Percentiles rank a stretch among this genome's conserved stretches.
Evolutionary conservation across 352 stramenopile species (phyloP).

Genomic region (Globisporangium perplexum): DNA sequence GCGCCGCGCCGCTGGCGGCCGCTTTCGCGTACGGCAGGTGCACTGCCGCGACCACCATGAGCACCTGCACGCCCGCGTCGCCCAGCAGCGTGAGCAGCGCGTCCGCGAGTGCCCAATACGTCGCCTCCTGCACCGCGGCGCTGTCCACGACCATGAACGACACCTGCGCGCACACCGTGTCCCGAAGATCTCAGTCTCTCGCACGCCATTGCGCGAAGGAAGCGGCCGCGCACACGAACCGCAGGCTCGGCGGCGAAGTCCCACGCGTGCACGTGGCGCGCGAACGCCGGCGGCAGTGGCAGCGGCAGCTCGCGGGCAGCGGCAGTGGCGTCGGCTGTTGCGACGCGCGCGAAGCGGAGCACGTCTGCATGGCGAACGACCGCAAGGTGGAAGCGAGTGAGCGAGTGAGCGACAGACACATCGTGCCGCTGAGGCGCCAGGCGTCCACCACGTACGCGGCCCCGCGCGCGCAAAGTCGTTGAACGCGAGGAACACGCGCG

Average conservation of each 20-base stretch:
- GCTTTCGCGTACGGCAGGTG: conserved; percentile 59
- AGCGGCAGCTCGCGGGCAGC: neutral
- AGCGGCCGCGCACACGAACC: no score
- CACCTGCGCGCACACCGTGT: no score
- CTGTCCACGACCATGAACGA: conserved; percentile 33
- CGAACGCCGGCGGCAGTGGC: conserved; percentile 5
- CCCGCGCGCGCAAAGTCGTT: conserved; percentile 63
- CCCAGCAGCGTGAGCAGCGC: conserved; percentile 34
- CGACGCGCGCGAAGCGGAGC: conserved; percentile 22
- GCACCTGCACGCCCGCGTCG: conserved; percentile 22
- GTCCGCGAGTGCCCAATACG: conserved; percentile 41
- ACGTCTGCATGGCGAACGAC: conserved; percentile 21
- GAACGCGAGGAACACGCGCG: conserved; percentile 52
- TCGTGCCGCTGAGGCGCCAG: no score
- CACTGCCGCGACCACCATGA: conserved; percentile 44
- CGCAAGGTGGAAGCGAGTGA: conserved; percentile 1
- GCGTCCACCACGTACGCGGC: conserved; percentile 28
- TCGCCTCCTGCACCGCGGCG: conserved; percentile 11
- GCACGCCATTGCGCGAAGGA: no score
- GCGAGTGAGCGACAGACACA: neutral
- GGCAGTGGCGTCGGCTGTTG: neutral
- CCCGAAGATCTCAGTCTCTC: no score
- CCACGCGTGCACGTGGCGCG: conserved; percentile 8
- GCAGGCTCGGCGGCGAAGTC: conserved; percentile 2
- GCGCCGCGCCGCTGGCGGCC: conserved; percentile 7